Evolutionary conservation across 2,329 filamentous ascomycete species (phyloP), one percentile per base, ranked within the genome.

Genomic region (Fusarium tanahbumbuense): DNA sequence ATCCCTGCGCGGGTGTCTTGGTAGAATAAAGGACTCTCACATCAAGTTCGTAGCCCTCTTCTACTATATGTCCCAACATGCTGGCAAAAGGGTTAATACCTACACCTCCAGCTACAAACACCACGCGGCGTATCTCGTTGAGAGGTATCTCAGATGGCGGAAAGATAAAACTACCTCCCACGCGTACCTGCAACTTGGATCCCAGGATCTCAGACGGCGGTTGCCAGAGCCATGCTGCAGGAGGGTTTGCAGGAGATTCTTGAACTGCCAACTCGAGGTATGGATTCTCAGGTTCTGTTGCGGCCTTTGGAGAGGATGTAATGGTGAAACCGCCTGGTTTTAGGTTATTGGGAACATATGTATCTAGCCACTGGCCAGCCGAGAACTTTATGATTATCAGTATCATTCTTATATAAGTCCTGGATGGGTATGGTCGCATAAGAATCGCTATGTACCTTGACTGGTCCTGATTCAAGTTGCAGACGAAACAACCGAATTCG

Each of bases 281-380:
- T 0, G 81, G 79, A 9, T 54, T 32, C 9, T 55, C 55, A 11
- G 59, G 64, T 23, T 78, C 65, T 5, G 88, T 85, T 57, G 85
- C 83, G 47, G 84, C 81, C 44, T 85, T 86, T 0, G 93, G 93
- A 0, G 91, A 82, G 2, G 92, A 96, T 9, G 93, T 95, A 69
- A 97, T 92, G 44, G 93, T 97, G 83, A 97, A 97, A 61, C 94
- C 94, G 34, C 94, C 94, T 6, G 93, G 90, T 77, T 91, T 89
- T 45, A 85, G 75, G 46, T 93, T 81, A 40, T 83, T 83, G 3
- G 94, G 93, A 56, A 93, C 87, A 77, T 92, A 91, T 9, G 93
- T 90, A 78, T 97, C 94, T 59, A 97, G 86, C 93, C 93, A 97
- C 83, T 97, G 94, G 56, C 94, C 94, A 8, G 94, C 89, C 8